These are phyloP conservation scores for Erythrobasidium hasegawianum DNA, from an alignment of 1,284 basidiomycete species.

Conservation along the genomic window DNA sequence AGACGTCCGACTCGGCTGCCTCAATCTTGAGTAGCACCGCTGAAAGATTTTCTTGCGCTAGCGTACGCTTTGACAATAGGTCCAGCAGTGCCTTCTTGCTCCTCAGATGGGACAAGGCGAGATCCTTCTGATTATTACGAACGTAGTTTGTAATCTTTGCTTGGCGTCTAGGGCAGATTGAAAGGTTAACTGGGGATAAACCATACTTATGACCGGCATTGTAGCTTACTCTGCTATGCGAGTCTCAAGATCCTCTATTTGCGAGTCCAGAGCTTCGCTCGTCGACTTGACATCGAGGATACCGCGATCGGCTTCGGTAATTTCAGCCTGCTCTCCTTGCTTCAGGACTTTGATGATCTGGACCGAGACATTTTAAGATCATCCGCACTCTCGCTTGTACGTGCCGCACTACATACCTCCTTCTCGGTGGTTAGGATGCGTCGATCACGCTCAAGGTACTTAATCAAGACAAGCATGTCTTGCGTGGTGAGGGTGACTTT, in stretches of 20 bases:
- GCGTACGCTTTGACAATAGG: conserved; percentile 67
- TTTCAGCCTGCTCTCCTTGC: conserved; percentile 52
- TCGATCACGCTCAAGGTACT: conserved; percentile 73
- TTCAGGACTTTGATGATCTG: conserved; percentile 47
- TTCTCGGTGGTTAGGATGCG: conserved; percentile 60
- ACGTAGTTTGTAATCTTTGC: conserved; percentile 64
- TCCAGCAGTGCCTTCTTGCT: conserved; percentile 76
- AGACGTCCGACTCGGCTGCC: conserved; percentile 77
- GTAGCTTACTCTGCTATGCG: conserved; percentile 66
- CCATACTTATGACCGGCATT: too few species aligned
- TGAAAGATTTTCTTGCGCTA: conserved; percentile 68
- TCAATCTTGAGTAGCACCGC: conserved; percentile 76
- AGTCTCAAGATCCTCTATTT: conserved; percentile 62
- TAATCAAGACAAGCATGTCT: conserved; percentile 68
- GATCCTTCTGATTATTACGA: conserved; percentile 63
- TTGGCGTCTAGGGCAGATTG: conserved; percentile 58
- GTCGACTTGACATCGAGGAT: conserved; percentile 70
- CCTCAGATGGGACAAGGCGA: conserved; percentile 71
- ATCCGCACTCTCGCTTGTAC: too few species aligned
- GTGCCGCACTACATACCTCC: conserved; percentile 60
- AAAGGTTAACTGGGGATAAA: too few species aligned
- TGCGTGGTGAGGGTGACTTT: conserved; percentile 55
- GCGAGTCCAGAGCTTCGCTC: conserved; percentile 61
- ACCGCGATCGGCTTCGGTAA: conserved; percentile 67
- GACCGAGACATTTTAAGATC: too few species aligned